These are phyloP conservation scores for Maudiozyma pseudohumilis DNA, from an alignment of 805 yeast genomes.

Conservation along the genomic window DNA sequence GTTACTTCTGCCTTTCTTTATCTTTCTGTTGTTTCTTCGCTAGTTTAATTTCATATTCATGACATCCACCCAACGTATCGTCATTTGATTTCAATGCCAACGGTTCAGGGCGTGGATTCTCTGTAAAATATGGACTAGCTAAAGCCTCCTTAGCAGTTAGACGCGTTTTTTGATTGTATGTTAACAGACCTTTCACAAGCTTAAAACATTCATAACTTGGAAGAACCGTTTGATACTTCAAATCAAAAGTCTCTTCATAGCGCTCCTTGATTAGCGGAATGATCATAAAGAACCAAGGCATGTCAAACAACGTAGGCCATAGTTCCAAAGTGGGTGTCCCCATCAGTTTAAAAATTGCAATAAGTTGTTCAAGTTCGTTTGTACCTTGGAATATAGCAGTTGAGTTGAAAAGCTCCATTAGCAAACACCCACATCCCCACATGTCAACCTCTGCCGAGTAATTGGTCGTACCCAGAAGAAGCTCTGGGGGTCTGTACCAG, in stretches of 20 bases:
- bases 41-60: slow-evolving; percentile 62
- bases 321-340: slow-evolving; percentile 68
- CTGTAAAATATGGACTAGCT: slow-evolving; percentile 57
- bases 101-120: slow-evolving; percentile 56
- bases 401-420: slow-evolving; percentile 70
- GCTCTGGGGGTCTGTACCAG: slow-evolving; percentile 97
- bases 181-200: slow-evolving; percentile 52
- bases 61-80: slow-evolving; percentile 67
- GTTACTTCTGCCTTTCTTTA: slow-evolving; percentile 5
- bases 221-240: slow-evolving; percentile 32
- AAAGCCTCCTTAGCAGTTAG: slow-evolving; percentile 63
- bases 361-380: slow-evolving; percentile 79
- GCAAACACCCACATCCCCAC: slow-evolving; percentile 94
- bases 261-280: slow-evolving; percentile 40
- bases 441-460: slow-evolving; percentile 88
- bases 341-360: slow-evolving; percentile 68
- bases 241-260: slow-evolving; percentile 30
- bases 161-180: slow-evolving; percentile 60
- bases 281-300: slow-evolving; percentile 91
- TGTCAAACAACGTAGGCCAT: slow-evolving; percentile 70
- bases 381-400: slow-evolving; percentile 76
- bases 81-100: slow-evolving; percentile 42
- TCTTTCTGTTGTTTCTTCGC: slow-evolving; percentile 55
- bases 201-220: slow-evolving; percentile 49
- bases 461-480: slow-evolving; percentile 79